A percentile compares a stretch with the other conserved stretches of the same genome.
Conservation (phyloP, 768 basidiomycete genomes). For the Calocera viscosa region DNA sequence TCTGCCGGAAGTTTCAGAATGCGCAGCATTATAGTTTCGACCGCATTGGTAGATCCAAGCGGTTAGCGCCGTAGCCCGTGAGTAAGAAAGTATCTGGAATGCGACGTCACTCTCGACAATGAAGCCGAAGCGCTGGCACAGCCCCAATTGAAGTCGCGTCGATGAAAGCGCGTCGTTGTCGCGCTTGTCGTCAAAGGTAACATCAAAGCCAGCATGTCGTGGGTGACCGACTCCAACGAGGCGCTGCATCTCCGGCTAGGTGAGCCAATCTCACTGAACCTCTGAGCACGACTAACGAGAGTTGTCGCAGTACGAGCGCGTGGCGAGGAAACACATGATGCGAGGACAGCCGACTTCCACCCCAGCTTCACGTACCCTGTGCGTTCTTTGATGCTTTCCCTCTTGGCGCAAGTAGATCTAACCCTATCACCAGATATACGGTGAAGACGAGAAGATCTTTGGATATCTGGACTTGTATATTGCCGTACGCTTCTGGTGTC, state of each 20-base stretch:
- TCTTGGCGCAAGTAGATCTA: background rate
- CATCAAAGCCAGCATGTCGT: constrained; percentile 23
- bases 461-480: constrained; percentile 78
- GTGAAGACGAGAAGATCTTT: constrained; percentile 92
- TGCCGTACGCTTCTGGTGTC: constrained; percentile 43
- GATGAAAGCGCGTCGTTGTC: background rate
- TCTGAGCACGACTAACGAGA: background rate
- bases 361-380: constrained; percentile 93
- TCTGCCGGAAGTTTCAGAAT: background rate
- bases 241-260: constrained; percentile 65
- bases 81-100: background rate
- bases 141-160: background rate
- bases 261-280: constrained; percentile 26
- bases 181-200: background rate
- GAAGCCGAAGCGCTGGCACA: background rate
- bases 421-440: constrained; percentile 57
- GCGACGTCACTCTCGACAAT: background rate
- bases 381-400: constrained; percentile 21
- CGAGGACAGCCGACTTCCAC: constrained; percentile 56
- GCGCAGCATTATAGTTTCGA: background rate
- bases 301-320: constrained; percentile 36
- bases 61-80: background rate
- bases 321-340: constrained; percentile 57
- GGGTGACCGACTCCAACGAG: constrained; percentile 71
- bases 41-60: no score